These are phyloP conservation scores for Peziza echinospora DNA, from an alignment of 495 filamentous ascomycete species.

Conservation along the genomic window DNA sequence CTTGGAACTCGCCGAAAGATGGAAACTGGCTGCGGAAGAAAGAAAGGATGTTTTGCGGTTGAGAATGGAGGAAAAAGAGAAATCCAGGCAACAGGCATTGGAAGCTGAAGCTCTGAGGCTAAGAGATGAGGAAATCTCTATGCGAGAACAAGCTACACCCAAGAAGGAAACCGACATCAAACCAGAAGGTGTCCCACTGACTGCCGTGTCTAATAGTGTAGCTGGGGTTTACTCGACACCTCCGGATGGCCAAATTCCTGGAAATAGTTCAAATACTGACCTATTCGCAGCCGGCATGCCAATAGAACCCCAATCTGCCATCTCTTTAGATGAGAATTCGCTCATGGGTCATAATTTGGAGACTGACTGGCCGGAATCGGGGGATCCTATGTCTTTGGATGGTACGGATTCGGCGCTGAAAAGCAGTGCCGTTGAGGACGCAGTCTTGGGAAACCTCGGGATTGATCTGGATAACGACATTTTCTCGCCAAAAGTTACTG, in stretches of 20 bases:
- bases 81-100: not conserved
- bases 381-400: conserved; percentile 1
- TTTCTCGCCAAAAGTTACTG: conserved; percentile 12
- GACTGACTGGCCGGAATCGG: conserved; percentile 9
- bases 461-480: conserved; percentile 16
- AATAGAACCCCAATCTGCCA: not conserved
- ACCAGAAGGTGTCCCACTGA: not conserved
- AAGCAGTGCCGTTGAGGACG: conserved; percentile 9
- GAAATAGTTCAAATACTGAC: not conserved
- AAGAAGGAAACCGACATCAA: not conserved
- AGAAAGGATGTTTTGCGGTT: not conserved
- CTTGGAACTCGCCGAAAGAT: not conserved
- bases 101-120: not conserved
- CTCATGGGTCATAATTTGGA: conserved; percentile 9
- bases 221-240: not conserved
- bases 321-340: not conserved
- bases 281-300: not conserved
- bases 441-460: conserved; percentile 15
- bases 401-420: conserved; percentile 7
- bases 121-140: not conserved
- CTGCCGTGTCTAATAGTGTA: not conserved
- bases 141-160: not conserved
- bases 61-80: not conserved
- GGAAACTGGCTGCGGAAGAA: not conserved
- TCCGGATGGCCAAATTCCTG: not conserved